These are phyloP conservation scores for Suillus brevipes DNA, from an alignment of 768 basidiomycete genomes.

Conservation along the genomic window DNA sequence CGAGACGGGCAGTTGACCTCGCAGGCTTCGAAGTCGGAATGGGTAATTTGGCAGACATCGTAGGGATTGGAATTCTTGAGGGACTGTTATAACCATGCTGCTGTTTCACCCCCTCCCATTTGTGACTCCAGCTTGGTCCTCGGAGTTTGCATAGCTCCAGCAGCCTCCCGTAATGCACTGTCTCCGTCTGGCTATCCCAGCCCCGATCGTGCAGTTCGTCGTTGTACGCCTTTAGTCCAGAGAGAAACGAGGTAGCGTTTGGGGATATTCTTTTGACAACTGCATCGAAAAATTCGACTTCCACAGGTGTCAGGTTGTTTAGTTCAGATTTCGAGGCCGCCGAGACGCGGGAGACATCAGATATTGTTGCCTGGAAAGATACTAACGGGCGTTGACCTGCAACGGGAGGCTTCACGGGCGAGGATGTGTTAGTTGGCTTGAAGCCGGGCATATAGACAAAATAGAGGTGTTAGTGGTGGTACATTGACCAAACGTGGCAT, in stretches of 20 bases:
- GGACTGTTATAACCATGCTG: slow-evolving; percentile 44
- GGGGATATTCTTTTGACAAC: slow-evolving; percentile 70
- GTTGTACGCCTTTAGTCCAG: slow-evolving; percentile 85
- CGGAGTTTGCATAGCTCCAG: slow-evolving; percentile 81
- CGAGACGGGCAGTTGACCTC: slow-evolving; percentile 25
- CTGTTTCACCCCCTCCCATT: slow-evolving; percentile 73
- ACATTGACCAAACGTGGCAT: slow-evolving; percentile 4
- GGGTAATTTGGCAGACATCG: slow-evolving; percentile 18
- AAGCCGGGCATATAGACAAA: slow-evolving; percentile 42
- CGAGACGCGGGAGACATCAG: slow-evolving; percentile 44
- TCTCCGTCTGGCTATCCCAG: slow-evolving; percentile 75
- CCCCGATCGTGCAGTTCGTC: slow-evolving; percentile 73
- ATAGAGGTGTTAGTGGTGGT: slow-evolving; percentile 5
- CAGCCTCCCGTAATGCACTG: slow-evolving; percentile 78
- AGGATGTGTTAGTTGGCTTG: slow-evolving; percentile 48
- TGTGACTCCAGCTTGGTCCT: slow-evolving; percentile 78
- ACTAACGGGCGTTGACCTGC: slow-evolving; percentile 17
- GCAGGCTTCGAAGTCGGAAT: slow-evolving; percentile 19
- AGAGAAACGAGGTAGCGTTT: slow-evolving; percentile 71
- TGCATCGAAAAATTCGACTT: slow-evolving; percentile 73
- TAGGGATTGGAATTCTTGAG: slow-evolving; percentile 17
- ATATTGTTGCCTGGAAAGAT: slow-evolving; percentile 13
- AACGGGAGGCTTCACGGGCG: slow-evolving; percentile 38
- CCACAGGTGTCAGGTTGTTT: slow-evolving; percentile 47
- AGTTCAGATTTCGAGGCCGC: slow-evolving; percentile 48